A percentile compares a stretch with the other conserved stretches of the same genome.
phyloP scores from a whole-genome alignment of 2,329 filamentous ascomycete species.

The Stylonectria norvegica region DNA sequence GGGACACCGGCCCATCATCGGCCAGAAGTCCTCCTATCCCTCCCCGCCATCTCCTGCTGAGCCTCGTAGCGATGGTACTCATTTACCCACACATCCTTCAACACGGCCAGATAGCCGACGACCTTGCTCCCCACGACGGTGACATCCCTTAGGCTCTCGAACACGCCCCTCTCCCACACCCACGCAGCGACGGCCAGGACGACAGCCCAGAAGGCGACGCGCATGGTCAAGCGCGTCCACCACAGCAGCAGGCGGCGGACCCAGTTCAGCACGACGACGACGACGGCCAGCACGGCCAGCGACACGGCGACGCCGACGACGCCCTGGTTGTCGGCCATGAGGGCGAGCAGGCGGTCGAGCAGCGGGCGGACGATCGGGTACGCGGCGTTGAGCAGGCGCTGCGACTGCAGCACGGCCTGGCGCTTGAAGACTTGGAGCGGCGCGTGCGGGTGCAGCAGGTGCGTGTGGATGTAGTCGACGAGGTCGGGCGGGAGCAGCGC shows the following conservation, averaged over 20 bases:
- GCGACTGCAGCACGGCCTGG: slow-evolving; percentile 30
- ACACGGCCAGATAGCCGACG: slow-evolving; percentile 44
- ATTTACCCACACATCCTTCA: slow-evolving; percentile 52
- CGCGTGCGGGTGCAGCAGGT: slow-evolving; percentile 46
- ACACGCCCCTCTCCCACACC: slow-evolving; percentile 63
- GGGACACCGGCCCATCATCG: no score
- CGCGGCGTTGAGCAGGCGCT: slow-evolving; percentile 30
- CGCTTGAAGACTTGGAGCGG: slow-evolving; percentile 41
- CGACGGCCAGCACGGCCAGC: slow-evolving; percentile 41
- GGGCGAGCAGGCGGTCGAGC: slow-evolving; percentile 36
- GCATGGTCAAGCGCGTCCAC: slow-evolving; percentile 66
- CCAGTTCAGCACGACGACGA: slow-evolving; percentile 67
- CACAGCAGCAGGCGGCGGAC: slow-evolving; percentile 70
- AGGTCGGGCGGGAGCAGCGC: slow-evolving; percentile 45
- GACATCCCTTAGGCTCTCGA: slow-evolving; percentile 60
- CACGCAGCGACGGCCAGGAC: slow-evolving; percentile 53
- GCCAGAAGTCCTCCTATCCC: slow-evolving; percentile 17
- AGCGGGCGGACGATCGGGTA: slow-evolving; percentile 43
- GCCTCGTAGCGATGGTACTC: slow-evolving; percentile 58
- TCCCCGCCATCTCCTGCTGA: slow-evolving; percentile 33
- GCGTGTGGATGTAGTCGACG: slow-evolving; percentile 41
- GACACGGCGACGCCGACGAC: slow-evolving; percentile 32
- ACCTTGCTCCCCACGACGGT: slow-evolving; percentile 42
- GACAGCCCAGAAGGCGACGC: slow-evolving; percentile 61
- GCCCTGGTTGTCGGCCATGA: slow-evolving; percentile 35